These are phyloP conservation scores for Melampsora allii-populina DNA, from an alignment of 1,284 basidiomycete genomes.

Conservation along the genomic window DNA sequence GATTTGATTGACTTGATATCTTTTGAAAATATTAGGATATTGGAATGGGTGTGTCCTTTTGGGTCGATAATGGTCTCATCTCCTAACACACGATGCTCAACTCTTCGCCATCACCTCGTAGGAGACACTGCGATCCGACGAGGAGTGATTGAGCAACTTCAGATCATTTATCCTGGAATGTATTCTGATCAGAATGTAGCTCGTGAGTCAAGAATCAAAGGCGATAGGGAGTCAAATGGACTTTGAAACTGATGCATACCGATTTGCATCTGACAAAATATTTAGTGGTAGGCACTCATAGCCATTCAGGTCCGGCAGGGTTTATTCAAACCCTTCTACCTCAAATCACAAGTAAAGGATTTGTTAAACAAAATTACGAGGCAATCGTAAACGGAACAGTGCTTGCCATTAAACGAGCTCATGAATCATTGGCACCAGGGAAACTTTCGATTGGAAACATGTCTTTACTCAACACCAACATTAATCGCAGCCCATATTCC, in stretches of 20 bases:
- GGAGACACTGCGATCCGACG: slow-evolving; percentile 73
- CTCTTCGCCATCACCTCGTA: slow-evolving; percentile 53
- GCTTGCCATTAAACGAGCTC: slow-evolving; percentile 65
- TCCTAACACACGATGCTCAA: too few relatives aligned
- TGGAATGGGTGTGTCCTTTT: slow-evolving; percentile 11
- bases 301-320: slow-evolving; percentile 73
- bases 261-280: too few relatives aligned
- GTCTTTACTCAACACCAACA: slow-evolving; percentile 63
- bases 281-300: slow-evolving; percentile 66
- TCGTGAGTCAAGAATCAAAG: slow-evolving; percentile 46
- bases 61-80: not conserved
- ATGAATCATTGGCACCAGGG: slow-evolving; percentile 62
- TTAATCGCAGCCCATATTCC: slow-evolving; percentile 69
- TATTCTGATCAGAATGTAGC: slow-evolving; percentile 71
- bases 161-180: slow-evolving; percentile 61
- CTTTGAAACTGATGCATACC: too few relatives aligned
- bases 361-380: slow-evolving; percentile 61
- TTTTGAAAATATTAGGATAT: slow-evolving; percentile 15
- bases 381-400: slow-evolving; percentile 70
- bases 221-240: not conserved
- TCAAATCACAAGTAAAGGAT: slow-evolving; percentile 69
- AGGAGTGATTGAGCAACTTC: slow-evolving; percentile 63
- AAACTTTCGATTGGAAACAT: slow-evolving; percentile 65
- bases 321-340: slow-evolving; percentile 70
- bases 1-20: not conserved